These are phyloP conservation scores for Talaromyces atroroseus DNA, from an alignment of 2,329 filamentous ascomycete genomes.

Conservation along the genomic window DNA sequence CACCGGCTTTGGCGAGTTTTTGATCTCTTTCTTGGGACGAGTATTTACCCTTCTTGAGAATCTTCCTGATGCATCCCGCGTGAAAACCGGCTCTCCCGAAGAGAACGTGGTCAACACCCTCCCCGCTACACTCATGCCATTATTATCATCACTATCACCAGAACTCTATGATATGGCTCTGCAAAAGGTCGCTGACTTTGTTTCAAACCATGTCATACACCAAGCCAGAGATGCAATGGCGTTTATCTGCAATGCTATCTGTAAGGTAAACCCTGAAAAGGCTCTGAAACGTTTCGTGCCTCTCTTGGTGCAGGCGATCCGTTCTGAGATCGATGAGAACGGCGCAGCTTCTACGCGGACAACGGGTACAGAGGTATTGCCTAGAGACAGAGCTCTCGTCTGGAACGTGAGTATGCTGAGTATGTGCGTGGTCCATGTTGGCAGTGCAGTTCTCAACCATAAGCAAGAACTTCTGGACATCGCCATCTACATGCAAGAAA, in stretches of 20 bases:
- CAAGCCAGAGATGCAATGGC: constrained; percentile 97
- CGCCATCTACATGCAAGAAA: constrained; percentile 92
- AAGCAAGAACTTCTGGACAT: constrained; percentile 86
- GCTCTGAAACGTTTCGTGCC: constrained; percentile 86
- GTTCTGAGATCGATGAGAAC: constrained; percentile 95
- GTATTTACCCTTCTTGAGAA: constrained; percentile 96
- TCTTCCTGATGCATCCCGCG: constrained; percentile 79
- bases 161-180: constrained; percentile 89
- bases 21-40: constrained; percentile 82
- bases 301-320: constrained; percentile 83
- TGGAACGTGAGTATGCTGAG: constrained; percentile 97
- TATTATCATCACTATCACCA: constrained; percentile 85
- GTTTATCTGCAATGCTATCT: constrained; percentile 93
- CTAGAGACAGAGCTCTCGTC: constrained; percentile 83
- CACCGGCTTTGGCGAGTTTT: constrained; percentile 86
- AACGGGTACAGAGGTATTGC: constrained; percentile 86
- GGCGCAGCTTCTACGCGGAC: constrained; percentile 91
- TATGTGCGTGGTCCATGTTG: constrained; percentile 97
- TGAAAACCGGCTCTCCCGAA: constrained; percentile 86
- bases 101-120: constrained; percentile 96
- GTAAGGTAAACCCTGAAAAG: constrained; percentile 92
- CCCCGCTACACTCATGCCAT: constrained; percentile 81
- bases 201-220: constrained; percentile 90
- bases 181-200: constrained; percentile 87
- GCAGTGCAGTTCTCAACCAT: constrained; percentile 81